phyloP scores from a whole-genome alignment of 768 basidiomycete genomes.

The Tricholoma matsutake region DNA sequence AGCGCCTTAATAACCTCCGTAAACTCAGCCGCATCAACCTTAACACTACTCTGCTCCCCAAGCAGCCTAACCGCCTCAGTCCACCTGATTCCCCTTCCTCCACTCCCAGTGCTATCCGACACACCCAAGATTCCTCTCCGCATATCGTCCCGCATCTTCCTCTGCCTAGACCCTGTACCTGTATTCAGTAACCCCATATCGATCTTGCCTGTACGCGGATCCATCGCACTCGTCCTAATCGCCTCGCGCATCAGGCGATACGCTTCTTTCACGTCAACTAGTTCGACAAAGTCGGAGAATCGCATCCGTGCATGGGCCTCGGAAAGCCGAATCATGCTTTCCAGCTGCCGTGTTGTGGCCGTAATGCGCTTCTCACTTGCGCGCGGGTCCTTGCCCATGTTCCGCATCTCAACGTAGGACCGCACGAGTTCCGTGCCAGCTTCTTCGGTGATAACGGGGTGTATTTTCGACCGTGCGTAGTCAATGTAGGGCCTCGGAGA shows the following conservation, averaged over 20 bases:
- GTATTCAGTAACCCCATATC: slow-evolving; percentile 96
- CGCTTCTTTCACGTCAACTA: slow-evolving; percentile 87
- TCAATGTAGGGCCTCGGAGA: slow-evolving; percentile 96
- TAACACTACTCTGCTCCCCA: slow-evolving; percentile 80
- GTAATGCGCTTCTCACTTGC: slow-evolving; percentile 92
- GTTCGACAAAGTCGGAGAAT: slow-evolving; percentile 82
- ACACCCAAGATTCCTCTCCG: slow-evolving; percentile 72
- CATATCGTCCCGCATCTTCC: slow-evolving; percentile 85
- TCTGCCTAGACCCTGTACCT: slow-evolving; percentile 84
- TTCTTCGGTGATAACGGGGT: slow-evolving; percentile 82
- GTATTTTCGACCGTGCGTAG: slow-evolving; percentile 81
- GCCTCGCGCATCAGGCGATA: slow-evolving; percentile 95
- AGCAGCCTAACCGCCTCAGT: slow-evolving; percentile 75
- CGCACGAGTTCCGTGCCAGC: slow-evolving; percentile 82
- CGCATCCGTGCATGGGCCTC: slow-evolving; percentile 98
- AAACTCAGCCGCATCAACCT: slow-evolving; percentile 80
- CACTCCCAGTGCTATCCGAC: slow-evolving; percentile 47
- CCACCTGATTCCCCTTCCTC: slow-evolving; percentile 73
- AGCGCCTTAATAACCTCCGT: slow-evolving; percentile 69
- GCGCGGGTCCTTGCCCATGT: slow-evolving; percentile 86
- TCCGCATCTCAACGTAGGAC: slow-evolving; percentile 92
- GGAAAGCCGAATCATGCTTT: slow-evolving; percentile 93
- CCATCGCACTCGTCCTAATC: slow-evolving; percentile 91
- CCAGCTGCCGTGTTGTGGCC: slow-evolving; percentile 95
- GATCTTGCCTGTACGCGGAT: slow-evolving; percentile 95